Base-by-base conservation (phyloP, 805 yeast species). In the Suhomyces sp. region DNA sequence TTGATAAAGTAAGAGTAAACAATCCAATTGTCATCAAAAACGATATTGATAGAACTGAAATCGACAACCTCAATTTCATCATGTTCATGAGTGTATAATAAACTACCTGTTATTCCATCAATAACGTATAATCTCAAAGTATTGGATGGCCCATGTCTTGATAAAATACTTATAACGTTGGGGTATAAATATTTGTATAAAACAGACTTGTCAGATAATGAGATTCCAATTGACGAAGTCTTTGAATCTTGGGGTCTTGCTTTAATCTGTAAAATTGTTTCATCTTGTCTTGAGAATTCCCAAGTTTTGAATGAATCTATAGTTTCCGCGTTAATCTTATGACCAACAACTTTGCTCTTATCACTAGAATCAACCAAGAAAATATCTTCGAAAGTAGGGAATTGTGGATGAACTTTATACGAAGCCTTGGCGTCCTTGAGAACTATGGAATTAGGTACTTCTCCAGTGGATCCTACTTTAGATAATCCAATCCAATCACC, bases 131-230 rank as follows among this genome's bases (percentile, higher is more conserved):
- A 44, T 9, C 55, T 62, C 22, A 88, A 48, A 0, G 24, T 16
- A 7, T 31, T 29, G 0, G 47, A 40, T 1, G 51, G 42, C 0
- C 56, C 51, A 2, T 43, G 47, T 22, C 51, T 48, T 6, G 68
- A 54, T 0, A 81, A 61, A 2, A 81, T 72, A 14, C 79, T 66
- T 2, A 82, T 66, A 14, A 76, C 40, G 48, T 85, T 78, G 14
- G 95, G 95, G 50, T 84, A 72, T 40, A 90, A 61, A 55, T 83
- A 90, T 58, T 91, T 93, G 74, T 90, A 88, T 25, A 88, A 60
- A 1, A 87, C 91, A 1, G 81, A 68, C 52, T 87, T 74, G 47
- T 83, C 80, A 14, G 82, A 81, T 19, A 84, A 60, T 0, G 83
- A 76, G 17, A 76, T 70, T 6, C 95, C 97, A 31, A 81, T 54